A percentile compares a stretch with the other conserved stretches of the same genome.
These are phyloP conservation scores for Kingdonia uniflora DNA, from an alignment of 164 flowering plant genomes.

Conservation along the genomic window DNA sequence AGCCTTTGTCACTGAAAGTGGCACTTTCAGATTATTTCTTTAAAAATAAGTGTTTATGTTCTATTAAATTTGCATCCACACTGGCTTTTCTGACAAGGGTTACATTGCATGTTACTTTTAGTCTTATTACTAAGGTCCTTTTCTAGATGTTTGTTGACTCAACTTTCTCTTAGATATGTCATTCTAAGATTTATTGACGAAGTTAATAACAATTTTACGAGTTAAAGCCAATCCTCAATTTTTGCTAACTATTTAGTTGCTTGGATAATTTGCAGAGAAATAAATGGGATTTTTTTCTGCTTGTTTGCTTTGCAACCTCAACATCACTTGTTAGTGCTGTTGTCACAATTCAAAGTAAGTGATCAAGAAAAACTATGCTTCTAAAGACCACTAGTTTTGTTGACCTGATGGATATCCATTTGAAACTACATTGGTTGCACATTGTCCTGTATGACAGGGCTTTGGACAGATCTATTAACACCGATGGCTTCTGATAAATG, in stretches of 20 bases:
- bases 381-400: neutral
- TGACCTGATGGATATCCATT: neutral
- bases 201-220: too few relatives aligned
- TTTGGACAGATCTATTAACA: conserved; percentile 41
- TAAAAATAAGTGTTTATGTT: too few relatives aligned
- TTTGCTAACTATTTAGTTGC: conserved; percentile 1
- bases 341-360: conserved; percentile 67
- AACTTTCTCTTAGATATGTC: too few relatives aligned
- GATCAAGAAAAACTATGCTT: conserved; percentile 1
- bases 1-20: too few relatives aligned
- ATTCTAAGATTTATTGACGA: too few relatives aligned
- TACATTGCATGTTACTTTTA: too few relatives aligned
- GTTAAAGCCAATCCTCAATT: neutral
- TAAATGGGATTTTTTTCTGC: conserved; percentile 83
- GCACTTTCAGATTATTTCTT: too few relatives aligned
- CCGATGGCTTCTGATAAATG: conserved; percentile 34
- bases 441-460: conserved; percentile 37
- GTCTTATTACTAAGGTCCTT: too few relatives aligned
- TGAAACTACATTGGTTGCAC: neutral
- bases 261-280: conserved; percentile 54
- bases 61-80: too few relatives aligned
- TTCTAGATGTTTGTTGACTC: too few relatives aligned
- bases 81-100: too few relatives aligned
- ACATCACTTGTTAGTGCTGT: conserved; percentile 41
- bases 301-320: conserved; percentile 51